Percentiles rank a stretch among this genome's conserved stretches.
These are phyloP conservation scores for Wallemia mellicola DNA, from an alignment of 1,284 basidiomycete genomes.

Conservation along the genomic window DNA sequence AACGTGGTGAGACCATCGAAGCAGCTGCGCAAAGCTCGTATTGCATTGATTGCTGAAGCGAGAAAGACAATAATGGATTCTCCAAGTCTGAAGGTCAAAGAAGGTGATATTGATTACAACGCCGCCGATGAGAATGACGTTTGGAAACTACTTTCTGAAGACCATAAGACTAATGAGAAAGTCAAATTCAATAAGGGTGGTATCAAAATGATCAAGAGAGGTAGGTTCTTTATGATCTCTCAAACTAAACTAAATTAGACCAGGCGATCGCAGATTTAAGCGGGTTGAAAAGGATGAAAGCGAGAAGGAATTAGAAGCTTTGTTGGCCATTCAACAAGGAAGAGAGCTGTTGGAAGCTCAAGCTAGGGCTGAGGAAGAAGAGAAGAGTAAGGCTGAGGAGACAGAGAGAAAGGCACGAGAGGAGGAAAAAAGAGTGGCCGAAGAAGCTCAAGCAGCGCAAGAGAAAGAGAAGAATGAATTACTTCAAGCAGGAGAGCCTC, in stretches of 20 bases:
- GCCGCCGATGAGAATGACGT: background rate
- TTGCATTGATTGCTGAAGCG: background rate
- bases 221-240: background rate
- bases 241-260: background rate
- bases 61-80: background rate
- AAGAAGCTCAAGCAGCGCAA: background rate
- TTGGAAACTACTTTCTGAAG: background rate
- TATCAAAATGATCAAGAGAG: background rate
- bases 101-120: background rate
- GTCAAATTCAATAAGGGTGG: background rate
- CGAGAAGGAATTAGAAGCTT: background rate
- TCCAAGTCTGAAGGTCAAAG: background rate
- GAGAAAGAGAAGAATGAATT: background rate
- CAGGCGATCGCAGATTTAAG: background rate
- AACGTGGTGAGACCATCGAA: background rate
- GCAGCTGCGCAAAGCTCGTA: background rate
- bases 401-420: background rate
- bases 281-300: background rate
- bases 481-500: background rate
- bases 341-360: background rate
- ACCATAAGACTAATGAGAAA: background rate
- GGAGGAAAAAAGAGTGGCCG: background rate
- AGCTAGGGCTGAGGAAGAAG: background rate
- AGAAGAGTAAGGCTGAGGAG: background rate
- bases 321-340: background rate